Base-by-base conservation (phyloP, 2,329 filamentous ascomycete species). In the Sphaerulina musiva region DNA sequence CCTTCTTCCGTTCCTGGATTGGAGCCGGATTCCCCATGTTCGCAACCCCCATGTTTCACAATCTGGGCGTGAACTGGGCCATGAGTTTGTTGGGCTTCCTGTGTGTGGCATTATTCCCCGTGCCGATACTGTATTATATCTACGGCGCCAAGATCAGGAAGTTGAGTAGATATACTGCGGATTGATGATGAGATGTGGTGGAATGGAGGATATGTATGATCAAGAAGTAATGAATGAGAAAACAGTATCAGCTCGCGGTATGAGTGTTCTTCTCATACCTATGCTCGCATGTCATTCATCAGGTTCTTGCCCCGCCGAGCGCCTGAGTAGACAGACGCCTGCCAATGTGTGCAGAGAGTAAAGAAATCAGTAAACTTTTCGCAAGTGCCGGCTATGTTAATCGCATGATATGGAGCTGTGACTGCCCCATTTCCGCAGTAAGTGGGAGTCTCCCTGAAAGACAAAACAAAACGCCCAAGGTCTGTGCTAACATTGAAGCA, bases 11-110 rank as follows among this genome's bases (percentile, higher is more conserved):
- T 42, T 64, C 61, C 5, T 64, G 50, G 49, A 66, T 71, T 6
- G 70, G 69, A 10, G 69, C 69, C 6, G 68, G 59, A 0, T 36
- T 72, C 51, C 69, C 70, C 1, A 49, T 72, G 20, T 71, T 70
- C 34, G 59, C 60, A 1, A 56, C 56, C 1, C 67, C 64, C 0
- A 70, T 71, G 68, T 72, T 66, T 51, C 53, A 59, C 11, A 69
- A 68, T 5, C 51, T 72, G 4, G 68, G 66, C 0, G 62, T 68
- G 2, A 62, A 52, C 1, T 67, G 68, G 63, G 70, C 65, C 2
- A 67, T 62, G 51, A 64, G 60, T 6, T 48, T 68, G 38, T 49
- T 72, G 11, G 69, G 64, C 0, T 68, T 66, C 44, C 45, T 72
- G 7, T 60, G 61, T 3, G 58, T 68, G 40, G 62, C 62, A 2